phyloP scores from a whole-genome alignment of 805 yeast genomes.

The Candida sphagnicola region DNA sequence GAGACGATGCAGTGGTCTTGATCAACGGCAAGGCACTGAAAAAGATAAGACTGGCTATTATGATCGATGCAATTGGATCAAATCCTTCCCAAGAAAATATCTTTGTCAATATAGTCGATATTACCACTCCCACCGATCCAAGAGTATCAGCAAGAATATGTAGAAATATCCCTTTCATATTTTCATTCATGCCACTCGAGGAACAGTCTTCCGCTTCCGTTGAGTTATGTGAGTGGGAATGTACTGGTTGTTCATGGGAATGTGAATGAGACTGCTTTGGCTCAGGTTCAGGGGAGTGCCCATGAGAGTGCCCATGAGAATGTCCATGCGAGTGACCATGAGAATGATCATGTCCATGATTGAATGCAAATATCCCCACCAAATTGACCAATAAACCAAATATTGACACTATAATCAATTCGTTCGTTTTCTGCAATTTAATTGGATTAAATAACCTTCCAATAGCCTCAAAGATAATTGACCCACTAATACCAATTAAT shows the following conservation, averaged over 20 bases:
- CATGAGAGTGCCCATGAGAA: constrained; percentile 32
- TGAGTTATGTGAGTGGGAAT: constrained; percentile 5
- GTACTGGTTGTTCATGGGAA: constrained; percentile 8
- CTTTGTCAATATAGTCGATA: constrained; percentile 77
- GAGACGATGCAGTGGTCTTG: constrained; percentile 70
- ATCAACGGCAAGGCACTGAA: constrained; percentile 81
- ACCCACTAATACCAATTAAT: constrained; percentile 82
- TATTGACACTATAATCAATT: constrained; percentile 76
- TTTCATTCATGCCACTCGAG: constrained; percentile 40
- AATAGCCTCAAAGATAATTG: constrained; percentile 81
- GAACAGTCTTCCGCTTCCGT: constrained; percentile 3
- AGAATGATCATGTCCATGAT: constrained; percentile 64
- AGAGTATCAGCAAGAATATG: constrained; percentile 94
- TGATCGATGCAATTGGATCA: constrained; percentile 88
- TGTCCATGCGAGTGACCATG: constrained; percentile 40
- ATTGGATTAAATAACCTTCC: constrained; percentile 81
- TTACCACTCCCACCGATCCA: constrained; percentile 96
- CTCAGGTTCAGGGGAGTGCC: constrained; percentile 29
- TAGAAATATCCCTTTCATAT: constrained; percentile 90
- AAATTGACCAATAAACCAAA: constrained; percentile 85
- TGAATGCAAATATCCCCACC: constrained; percentile 92
- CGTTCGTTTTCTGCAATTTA: constrained; percentile 71
- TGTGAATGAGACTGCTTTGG: constrained; percentile 14
- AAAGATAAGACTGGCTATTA: constrained; percentile 79
- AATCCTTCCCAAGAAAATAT: constrained; percentile 67